A percentile compares a stretch with the other conserved stretches of the same genome.
phyloP scores from a whole-genome alignment of 1,284 basidiomycete species.

The Microstroma glucosiphilum region DNA sequence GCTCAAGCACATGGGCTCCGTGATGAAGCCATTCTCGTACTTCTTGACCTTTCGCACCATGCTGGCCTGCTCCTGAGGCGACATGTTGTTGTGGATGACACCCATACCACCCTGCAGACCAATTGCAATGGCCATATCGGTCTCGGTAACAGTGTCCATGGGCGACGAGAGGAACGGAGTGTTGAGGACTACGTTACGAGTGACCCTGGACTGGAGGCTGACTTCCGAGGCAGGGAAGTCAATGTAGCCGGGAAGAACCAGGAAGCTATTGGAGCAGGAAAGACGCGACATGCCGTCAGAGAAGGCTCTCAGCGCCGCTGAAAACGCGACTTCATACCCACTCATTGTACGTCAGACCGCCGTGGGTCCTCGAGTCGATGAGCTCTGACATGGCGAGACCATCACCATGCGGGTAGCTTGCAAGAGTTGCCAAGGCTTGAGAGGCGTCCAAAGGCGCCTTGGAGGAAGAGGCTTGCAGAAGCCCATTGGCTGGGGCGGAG shows the following conservation, averaged over 20 bases:
- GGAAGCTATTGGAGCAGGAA: constrained; percentile 38
- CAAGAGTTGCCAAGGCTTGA: constrained; percentile 38
- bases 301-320: constrained; percentile 1
- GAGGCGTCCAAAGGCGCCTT: constrained; percentile 26
- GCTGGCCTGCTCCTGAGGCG: constrained; percentile 77
- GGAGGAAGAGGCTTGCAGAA: constrained; percentile 11
- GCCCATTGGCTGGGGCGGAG: background rate
- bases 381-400: constrained; percentile 79
- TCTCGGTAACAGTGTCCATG: constrained; percentile 99
- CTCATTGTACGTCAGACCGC: constrained; percentile 82
- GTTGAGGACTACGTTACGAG: constrained; percentile 84
- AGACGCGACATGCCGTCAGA: background rate
- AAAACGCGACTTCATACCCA: background rate
- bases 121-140: constrained; percentile 79
- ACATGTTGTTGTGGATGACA: constrained; percentile 97
- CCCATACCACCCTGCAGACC: constrained; percentile 77
- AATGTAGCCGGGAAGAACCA: constrained; percentile 77
- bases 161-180: constrained; percentile 96
- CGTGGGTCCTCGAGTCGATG: constrained; percentile 80
- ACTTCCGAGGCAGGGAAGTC: constrained; percentile 80
- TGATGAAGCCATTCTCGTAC: constrained; percentile 93
- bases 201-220: constrained; percentile 76
- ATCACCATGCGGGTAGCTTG: constrained; percentile 68
- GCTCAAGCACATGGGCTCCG: constrained; percentile 76
- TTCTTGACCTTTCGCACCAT: constrained; percentile 98